Conservation (phyloP, 495 filamentous ascomycete species). For the Penicillium canariense region DNA sequence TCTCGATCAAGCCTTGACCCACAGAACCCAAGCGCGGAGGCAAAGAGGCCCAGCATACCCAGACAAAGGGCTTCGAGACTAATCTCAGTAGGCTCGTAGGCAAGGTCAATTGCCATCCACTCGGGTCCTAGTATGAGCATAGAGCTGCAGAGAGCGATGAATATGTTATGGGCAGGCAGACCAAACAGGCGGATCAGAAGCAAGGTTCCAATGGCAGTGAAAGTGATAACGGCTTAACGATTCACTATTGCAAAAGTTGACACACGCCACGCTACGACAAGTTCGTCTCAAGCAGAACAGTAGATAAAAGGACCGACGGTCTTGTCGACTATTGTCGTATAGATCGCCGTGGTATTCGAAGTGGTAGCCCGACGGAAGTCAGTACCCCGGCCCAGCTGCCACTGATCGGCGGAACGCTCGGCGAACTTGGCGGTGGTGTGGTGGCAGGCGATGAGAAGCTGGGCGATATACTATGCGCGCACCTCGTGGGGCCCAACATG, state of each 20-base stretch:
- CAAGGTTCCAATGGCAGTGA: not conserved
- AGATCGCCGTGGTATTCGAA: not conserved
- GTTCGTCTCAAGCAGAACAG: not conserved
- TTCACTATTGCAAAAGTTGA: not conserved
- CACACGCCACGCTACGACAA: not conserved
- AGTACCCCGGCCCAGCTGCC: slow-evolving; percentile 5
- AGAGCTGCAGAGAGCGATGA: not conserved
- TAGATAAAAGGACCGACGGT: not conserved
- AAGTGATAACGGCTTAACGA: not conserved
- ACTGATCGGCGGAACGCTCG: not conserved
- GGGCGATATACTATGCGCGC: slow-evolving; percentile 1
- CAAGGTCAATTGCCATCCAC: no score
- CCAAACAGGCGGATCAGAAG: not conserved
- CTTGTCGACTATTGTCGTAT: not conserved
- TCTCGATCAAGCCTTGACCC: no score
- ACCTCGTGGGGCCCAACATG: slow-evolving; percentile 2
- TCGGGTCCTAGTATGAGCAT: not conserved
- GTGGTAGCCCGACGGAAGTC: slow-evolving; percentile 6
- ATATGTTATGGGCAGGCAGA: not conserved
- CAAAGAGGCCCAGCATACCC: no score
- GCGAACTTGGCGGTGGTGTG: not conserved
- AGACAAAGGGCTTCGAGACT: no score
- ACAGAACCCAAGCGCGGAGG: no score
- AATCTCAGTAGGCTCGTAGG: no score
- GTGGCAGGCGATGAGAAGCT: slow-evolving; percentile 5